Evolutionary conservation across 2,329 filamentous ascomycete species (phyloP).

Genomic region (Colletotrichum destructivum): DNA sequence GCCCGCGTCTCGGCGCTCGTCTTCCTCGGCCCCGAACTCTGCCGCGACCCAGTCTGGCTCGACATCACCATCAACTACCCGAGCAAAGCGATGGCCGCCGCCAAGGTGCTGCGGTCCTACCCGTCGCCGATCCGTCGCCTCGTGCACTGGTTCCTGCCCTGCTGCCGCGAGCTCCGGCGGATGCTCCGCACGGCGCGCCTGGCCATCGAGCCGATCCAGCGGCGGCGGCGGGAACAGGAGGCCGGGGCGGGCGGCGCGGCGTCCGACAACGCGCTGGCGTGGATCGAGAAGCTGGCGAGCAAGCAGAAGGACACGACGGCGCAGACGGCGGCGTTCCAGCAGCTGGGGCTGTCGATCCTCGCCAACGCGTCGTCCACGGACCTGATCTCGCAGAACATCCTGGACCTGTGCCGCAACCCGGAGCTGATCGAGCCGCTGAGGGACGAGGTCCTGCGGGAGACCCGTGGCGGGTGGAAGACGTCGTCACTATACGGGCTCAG

Average conservation of each 20-base stretch:
- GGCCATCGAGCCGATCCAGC: constrained; percentile 53
- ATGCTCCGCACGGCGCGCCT: constrained; percentile 55
- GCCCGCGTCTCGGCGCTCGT: constrained; percentile 65
- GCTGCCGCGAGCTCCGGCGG: constrained; percentile 53
- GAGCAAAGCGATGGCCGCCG: constrained; percentile 54
- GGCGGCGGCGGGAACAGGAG: constrained; percentile 47
- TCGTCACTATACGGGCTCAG: constrained; percentile 55
- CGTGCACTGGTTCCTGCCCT: constrained; percentile 61
- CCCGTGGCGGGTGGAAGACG: constrained; percentile 55
- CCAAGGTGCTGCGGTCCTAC: constrained; percentile 57
- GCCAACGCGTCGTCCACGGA: constrained; percentile 61
- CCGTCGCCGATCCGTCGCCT: constrained; percentile 58
- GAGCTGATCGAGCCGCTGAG: constrained; percentile 58
- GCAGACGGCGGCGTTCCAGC: too few species aligned
- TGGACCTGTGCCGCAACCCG: constrained; percentile 56
- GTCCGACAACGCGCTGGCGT: constrained; percentile 58
- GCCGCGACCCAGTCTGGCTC: constrained; percentile 64
- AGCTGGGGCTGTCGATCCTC: constrained; percentile 82
- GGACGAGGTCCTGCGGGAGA: constrained; percentile 56
- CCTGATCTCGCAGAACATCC: constrained; percentile 54
- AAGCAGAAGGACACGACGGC: too few species aligned
- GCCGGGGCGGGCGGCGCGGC: constrained; percentile 45
- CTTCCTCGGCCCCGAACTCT: constrained; percentile 62
- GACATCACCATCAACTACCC: constrained; percentile 60
- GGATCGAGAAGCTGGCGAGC: constrained; percentile 54